Base-by-base conservation (phyloP, 768 basidiomycete species). In the Glaciozyma martinii region DNA sequence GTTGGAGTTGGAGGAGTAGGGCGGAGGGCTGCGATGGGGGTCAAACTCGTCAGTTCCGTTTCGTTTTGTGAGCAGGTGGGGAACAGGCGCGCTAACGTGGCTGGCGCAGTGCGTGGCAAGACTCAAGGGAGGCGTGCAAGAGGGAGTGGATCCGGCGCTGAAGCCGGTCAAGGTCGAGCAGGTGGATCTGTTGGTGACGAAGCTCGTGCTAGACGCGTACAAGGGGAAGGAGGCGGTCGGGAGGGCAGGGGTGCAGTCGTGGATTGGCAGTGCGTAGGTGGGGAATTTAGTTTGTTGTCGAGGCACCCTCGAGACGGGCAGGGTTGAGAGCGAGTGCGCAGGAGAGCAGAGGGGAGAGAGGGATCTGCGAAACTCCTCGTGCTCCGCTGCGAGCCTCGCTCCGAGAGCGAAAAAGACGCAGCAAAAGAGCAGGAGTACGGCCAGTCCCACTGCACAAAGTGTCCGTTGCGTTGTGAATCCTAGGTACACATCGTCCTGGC, bases 11-110 rank as follows among this genome's bases (percentile, higher is more conserved):
- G 64, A 3, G 73, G 71, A 8, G 43, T 67, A 18, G 71, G 66
- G 9, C 29, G 68, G 25, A 32, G 73, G 12, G 73, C 73, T 0
- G 73, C 67, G 10, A 32, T 73, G 16, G 72, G 68, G 5, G 67
- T 64, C 0, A 71, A 71, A 49, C 46, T 65, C 21, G 72, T 69
- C 47, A 25, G 71, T 59, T 27, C 7, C 27, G n/a, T 59, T 46
- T 10, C 12, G 18, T n/a, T 25, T 60, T n/a, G n/a, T n/a, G n/a
- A n/a, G n/a, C n/a, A n/a, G n/a, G n/a, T n/a, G 44, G 25, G 42
- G 37, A 18, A 18, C n/a, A n/a, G n/a, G n/a, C n/a, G 19, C 23
- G 16, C 32, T 56, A 16, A 23, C 7, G 6, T 21, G 33, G 3
- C 27, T 23, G 21, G 3, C 7, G 23, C 56, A 57, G 43, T 50